These are phyloP conservation scores for Sarocladium brachiariae DNA, from an alignment of 2,329 filamentous ascomycete genomes.

Conservation along the genomic window DNA sequence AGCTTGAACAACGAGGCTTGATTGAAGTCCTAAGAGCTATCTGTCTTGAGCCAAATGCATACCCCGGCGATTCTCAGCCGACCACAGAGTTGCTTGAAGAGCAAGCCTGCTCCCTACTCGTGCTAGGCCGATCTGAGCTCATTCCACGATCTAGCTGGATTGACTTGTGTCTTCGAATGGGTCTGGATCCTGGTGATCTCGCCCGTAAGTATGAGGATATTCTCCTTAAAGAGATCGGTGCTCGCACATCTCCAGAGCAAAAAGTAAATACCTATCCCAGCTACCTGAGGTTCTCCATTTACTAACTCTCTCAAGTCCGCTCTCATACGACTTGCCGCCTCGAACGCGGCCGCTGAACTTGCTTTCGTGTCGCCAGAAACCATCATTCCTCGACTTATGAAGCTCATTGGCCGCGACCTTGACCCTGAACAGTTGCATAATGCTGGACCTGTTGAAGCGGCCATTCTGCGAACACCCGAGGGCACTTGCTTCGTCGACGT, in stretches of 20 bases:
- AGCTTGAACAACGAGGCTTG: conserved; percentile 58
- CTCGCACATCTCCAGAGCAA: conserved; percentile 39
- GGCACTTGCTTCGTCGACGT: conserved; percentile 88
- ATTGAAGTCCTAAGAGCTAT: conserved; percentile 55
- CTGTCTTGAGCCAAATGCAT: conserved; percentile 47
- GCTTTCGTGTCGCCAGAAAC: conserved; percentile 86
- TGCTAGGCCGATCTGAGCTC: conserved; percentile 71
- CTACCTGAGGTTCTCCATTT: neutral
- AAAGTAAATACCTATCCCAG: conserved; percentile 38
- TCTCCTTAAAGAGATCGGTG: conserved; percentile 61
- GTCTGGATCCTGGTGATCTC: conserved; percentile 75
- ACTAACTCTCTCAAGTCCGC: conserved; percentile 19
- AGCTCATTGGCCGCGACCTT: conserved; percentile 68
- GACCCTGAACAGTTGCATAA: conserved; percentile 60
- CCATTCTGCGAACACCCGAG: conserved; percentile 86
- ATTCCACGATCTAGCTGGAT: conserved; percentile 83
- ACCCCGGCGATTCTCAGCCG: conserved; percentile 26
- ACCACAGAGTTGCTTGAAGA: conserved; percentile 44
- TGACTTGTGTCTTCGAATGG: conserved; percentile 71
- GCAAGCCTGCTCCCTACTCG: conserved; percentile 70
- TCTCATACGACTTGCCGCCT: conserved; percentile 61
- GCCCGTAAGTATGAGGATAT: conserved; percentile 56
- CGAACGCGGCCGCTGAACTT: conserved; percentile 78
- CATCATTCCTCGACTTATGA: conserved; percentile 69
- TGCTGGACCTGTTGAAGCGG: conserved; percentile 80